Base-by-base conservation (phyloP, 495 filamentous ascomycete genomes). In the Podospora fimiseda region DNA sequence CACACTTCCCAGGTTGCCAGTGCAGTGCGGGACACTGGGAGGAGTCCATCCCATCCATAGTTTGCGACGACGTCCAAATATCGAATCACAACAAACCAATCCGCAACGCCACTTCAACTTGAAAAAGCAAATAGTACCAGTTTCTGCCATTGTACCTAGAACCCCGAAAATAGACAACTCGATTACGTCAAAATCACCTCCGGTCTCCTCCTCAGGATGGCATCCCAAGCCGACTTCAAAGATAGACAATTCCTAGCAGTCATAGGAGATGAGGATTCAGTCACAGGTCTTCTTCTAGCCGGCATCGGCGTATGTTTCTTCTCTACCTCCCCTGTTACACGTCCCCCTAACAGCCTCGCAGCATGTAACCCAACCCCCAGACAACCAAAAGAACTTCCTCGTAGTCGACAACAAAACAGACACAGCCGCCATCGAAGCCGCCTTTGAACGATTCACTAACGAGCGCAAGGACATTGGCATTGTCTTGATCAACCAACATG, bases 191-290 rank as follows among this genome's bases (percentile, higher is more conserved):
- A 20, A 22, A 14, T 19, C 19, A 44, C 42, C 18, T 19, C 19
- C 42, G 20, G 22, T 5, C 37, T 14, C 18, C 40, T 16, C 27
- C 42, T 15, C 36, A 47, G 15, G 20, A 80, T 83, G 65, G 67
- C 80, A 55, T 73, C 80, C 22, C 69, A 81, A 16, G 77, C 81
- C 40, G 76, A 80, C 45, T 86, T 83, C 71, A 88, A 95, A 74
- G 89, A 96, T 71, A 81, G 94, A 58, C 86, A 97, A 69, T 95
- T 99, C 73, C 81, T 97, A 46, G 94, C 93, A 44, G 91, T 97
- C 23, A 97, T 99, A 61, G 92, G 91, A 33, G 94, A 99, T 71
- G 93, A 97, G 87, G 93, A 96, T 69, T 94, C 93, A 27, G 88
- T 97, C 43, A 97, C 94, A 21, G 93, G 93, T 33, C 75, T 97